Percentiles rank a stretch among this genome's conserved stretches.
These are phyloP conservation scores for Uronychia setigera DNA, from an alignment of 73 alveolate species.

Conservation along the genomic window DNA sequence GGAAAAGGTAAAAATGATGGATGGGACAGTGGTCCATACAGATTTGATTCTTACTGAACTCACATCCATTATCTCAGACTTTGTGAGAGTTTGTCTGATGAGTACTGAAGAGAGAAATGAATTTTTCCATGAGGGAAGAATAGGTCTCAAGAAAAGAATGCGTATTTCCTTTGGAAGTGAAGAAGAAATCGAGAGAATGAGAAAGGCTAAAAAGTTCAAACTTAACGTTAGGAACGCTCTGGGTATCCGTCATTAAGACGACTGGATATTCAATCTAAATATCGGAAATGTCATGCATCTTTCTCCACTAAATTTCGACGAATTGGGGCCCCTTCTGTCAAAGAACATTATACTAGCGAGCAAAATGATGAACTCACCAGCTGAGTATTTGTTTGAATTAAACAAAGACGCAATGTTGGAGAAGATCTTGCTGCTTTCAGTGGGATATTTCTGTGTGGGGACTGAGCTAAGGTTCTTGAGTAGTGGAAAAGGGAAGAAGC, in stretches of 20 bases:
- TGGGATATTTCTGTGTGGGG: slow-evolving; percentile 72
- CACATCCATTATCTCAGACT: slow-evolving; percentile 5
- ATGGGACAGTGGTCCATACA: slow-evolving; percentile 2
- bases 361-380: slow-evolving; percentile 39
- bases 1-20: slow-evolving; percentile 33
- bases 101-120: not conserved
- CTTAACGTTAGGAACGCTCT: slow-evolving; percentile 45
- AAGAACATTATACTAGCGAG: not conserved
- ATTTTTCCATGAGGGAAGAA: slow-evolving; percentile 3
- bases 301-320: slow-evolving; percentile 77
- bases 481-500: not conserved
- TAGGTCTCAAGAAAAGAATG: slow-evolving; percentile 15
- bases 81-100: not conserved
- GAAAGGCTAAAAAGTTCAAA: slow-evolving; percentile 34
- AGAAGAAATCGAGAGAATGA: slow-evolving; percentile 51
- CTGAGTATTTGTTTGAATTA: slow-evolving; percentile 74
- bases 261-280: slow-evolving; percentile 79
- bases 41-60: not conserved
- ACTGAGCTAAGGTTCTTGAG: slow-evolving; percentile 70
- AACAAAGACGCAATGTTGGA: slow-evolving; percentile 87
- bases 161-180: slow-evolving; percentile 49
- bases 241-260: slow-evolving; percentile 70
- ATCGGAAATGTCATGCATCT: slow-evolving; percentile 84
- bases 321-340: slow-evolving; percentile 25
- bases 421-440: slow-evolving; percentile 76